Evolutionary conservation across 495 filamentous ascomycete genomes (phyloP).

Genomic region (Podospora australis): DNA sequence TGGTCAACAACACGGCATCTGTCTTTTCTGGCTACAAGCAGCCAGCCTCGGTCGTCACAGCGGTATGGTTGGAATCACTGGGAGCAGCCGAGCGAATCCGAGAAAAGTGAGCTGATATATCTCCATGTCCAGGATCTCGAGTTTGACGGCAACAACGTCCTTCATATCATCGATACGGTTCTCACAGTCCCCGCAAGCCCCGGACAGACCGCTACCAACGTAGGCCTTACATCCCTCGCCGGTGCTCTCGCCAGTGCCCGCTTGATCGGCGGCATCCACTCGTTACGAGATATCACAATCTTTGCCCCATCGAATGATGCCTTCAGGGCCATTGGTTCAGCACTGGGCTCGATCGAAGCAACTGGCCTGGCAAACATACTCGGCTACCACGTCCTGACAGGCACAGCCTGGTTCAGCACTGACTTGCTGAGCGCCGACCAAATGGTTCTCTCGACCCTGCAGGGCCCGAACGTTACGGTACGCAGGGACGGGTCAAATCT

Average conservation of each 20-base stretch:
- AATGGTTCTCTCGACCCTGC: conserved; percentile 27
- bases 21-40: conserved; percentile 23
- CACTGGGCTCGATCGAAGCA: conserved; percentile 3
- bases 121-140: conserved; percentile 12
- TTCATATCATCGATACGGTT: conserved; percentile 59
- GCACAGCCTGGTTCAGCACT: conserved; percentile 37
- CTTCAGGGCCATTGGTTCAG: conserved; percentile 21
- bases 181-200: conserved; percentile 46
- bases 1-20: conserved; percentile 15
- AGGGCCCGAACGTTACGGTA: conserved; percentile 37
- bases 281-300: conserved; percentile 50
- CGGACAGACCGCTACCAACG: conserved; percentile 14
- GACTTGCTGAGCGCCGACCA: conserved; percentile 26
- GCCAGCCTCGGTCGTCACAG: conserved; percentile 11
- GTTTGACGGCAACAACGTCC: conserved; percentile 49
- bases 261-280: conserved; percentile 38
- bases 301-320: conserved; percentile 42
- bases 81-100: too few relatives aligned
- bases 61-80: conserved; percentile 8
- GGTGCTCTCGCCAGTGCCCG: conserved; percentile 48
- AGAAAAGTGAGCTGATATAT: not conserved
- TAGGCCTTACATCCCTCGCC: conserved; percentile 48
- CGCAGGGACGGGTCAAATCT: conserved; percentile 33
- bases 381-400: conserved; percentile 31
- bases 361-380: conserved; percentile 17